Evolutionary conservation across 768 basidiomycete species (phyloP).

Genomic region (Lentinula boryana): DNA sequence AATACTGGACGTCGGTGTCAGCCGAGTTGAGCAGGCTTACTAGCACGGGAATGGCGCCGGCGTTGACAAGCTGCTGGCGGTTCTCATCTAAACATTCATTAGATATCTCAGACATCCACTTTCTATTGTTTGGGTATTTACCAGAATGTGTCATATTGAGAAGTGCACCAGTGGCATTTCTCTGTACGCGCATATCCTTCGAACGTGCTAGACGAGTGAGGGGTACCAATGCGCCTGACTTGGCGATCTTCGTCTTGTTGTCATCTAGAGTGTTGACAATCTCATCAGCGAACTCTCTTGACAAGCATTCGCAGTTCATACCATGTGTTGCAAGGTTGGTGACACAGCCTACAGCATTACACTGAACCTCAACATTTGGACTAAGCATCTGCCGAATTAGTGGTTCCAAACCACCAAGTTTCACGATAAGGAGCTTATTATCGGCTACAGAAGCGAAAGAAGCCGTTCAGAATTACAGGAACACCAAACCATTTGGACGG

Average conservation of each 20-base stretch:
- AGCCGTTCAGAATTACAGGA: constrained; percentile 10
- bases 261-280: constrained; percentile 57
- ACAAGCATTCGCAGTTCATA: constrained; percentile 26
- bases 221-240: constrained; percentile 97
- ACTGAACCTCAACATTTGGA: constrained; percentile 98
- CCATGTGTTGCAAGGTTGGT: constrained; percentile 99
- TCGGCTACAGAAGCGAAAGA: constrained; percentile 55
- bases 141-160: constrained; percentile 99
- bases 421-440: constrained; percentile 98
- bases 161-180: constrained; percentile 96
- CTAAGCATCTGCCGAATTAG: constrained; percentile 98
- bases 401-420: constrained; percentile 94
- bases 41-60: constrained; percentile 95
- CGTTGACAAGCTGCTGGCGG: constrained; percentile 95
- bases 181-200: constrained; percentile 98
- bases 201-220: constrained; percentile 93
- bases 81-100: constrained; percentile 72
- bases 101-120: neutral
- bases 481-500: constrained; percentile 12
- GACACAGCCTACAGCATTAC: constrained; percentile 98
- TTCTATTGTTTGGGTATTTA: constrained; percentile 25
- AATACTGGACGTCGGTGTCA: constrained; percentile 99
- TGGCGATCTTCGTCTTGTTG: constrained; percentile 99
- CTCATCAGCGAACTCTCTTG: constrained; percentile 3
- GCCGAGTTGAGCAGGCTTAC: constrained; percentile 91